These are phyloP conservation scores for Pseudogymnoascus sp. DNA, from an alignment of 2,329 filamentous ascomycete species.

Conservation along the genomic window DNA sequence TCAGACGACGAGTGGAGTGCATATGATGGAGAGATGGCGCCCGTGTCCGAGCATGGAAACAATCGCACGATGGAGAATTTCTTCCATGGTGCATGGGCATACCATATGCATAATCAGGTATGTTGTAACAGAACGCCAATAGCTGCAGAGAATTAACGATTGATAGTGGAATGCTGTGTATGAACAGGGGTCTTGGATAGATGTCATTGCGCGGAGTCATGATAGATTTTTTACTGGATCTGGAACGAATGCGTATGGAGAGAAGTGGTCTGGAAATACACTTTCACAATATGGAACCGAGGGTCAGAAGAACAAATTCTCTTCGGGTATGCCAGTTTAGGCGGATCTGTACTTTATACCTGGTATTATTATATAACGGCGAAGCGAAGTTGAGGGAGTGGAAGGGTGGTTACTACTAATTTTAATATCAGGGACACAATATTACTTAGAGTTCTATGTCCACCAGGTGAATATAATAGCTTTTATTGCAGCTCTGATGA, in stretches of 20 bases:
- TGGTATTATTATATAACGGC: not conserved
- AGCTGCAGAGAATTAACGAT: not conserved
- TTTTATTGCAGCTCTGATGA: not conserved
- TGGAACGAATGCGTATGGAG: conserved; percentile 3
- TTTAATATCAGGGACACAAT: not conserved
- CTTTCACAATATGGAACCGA: not conserved
- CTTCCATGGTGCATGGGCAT: not conserved
- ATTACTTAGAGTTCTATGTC: not conserved
- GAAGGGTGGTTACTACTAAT: not conserved
- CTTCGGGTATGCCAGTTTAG: not conserved
- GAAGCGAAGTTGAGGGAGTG: not conserved
- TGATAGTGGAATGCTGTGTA: not conserved
- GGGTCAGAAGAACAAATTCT: not conserved
- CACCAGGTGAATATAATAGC: not conserved
- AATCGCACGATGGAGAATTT: conserved; percentile 1
- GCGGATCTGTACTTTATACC: not conserved
- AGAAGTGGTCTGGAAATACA: not conserved
- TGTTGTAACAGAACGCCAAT: not conserved
- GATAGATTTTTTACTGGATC: not conserved
- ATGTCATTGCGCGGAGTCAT: not conserved
- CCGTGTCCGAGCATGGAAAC: not conserved
- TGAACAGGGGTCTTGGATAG: not conserved
- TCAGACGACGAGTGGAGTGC: not conserved
- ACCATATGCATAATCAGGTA: conserved; percentile 7
- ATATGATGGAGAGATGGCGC: not conserved